Base-by-base conservation (phyloP, 2,329 filamentous ascomycete species). In the Pseudogymnoascus verrucosus region DNA sequence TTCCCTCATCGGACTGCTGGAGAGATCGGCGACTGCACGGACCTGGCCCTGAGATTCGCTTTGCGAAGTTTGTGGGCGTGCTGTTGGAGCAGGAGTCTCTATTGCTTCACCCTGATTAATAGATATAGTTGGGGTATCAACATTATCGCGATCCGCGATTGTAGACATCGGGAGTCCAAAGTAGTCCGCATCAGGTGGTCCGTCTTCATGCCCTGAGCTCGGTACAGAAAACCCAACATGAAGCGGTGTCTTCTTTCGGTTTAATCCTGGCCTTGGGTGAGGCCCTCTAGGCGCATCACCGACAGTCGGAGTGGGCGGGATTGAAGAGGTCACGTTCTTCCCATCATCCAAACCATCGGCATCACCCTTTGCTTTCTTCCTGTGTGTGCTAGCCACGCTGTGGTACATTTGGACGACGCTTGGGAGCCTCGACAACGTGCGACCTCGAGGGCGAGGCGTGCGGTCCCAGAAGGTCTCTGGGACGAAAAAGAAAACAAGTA, bases 401-500 rank as follows among this genome's bases (percentile, higher is more conserved):
- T 66, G 64, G 44, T 71, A 67, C 5, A 69, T 21, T 16, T 67
- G 68, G 5, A 65, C 26, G 23, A 54, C 66, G 37, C 69, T 67
- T 5, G 62, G 60, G 19, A 67, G 63, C 28, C 61, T 65, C 3
- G 68, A 66, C 11, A 36, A 26, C 2, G 59, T 42, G 12, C 59
- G 28, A n/a, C 39, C 36, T 54, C 67, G 70, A 14, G 71, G 67
- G n/a, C 69, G 66, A 23, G 93, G 92, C 2, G 89, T 88, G 59
- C 93, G 82, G 74, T 97, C 92, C 93, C 93, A 98, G 68, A 96
- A 97, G 0, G 92, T 96, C 76, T 98, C 93, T 0, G 93, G 93
- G 0, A 96, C 90, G 69, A 96, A 96, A 65, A 97, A 80, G 73
- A 96, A 96, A 1, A 98, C 80, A 2, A 96, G 77, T 19, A 84